phyloP scores from a whole-genome alignment of 139 green algal species.

The Closterium sp. region DNA sequence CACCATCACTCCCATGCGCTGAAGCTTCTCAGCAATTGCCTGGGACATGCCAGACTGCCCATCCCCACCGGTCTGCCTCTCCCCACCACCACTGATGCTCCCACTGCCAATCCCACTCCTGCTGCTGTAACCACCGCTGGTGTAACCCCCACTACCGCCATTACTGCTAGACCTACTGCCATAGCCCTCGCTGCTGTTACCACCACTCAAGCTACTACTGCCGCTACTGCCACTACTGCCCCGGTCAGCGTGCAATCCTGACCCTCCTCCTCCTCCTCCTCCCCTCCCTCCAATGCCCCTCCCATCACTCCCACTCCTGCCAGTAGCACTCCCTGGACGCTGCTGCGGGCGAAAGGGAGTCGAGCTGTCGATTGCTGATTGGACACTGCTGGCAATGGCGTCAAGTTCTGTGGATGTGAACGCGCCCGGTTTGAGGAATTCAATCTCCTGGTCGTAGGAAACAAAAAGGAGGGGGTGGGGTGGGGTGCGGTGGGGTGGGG shows the following conservation, averaged over 20 bases:
- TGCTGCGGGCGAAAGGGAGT: background rate
- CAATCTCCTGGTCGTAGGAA: background rate
- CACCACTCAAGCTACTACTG: background rate
- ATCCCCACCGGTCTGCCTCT: background rate
- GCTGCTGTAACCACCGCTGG: background rate
- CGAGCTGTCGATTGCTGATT: background rate
- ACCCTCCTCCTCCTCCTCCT: too few relatives aligned
- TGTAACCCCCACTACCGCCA: background rate
- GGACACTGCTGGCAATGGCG: background rate
- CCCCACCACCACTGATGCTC: background rate
- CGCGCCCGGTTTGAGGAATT: background rate
- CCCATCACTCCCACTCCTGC: background rate
- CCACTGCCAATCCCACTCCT: background rate
- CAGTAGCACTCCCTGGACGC: background rate
- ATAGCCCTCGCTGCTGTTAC: background rate
- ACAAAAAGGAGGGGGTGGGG: background rate
- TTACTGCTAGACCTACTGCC: too few relatives aligned
- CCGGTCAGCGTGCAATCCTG: too few relatives aligned
- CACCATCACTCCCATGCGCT: background rate
- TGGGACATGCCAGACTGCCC: background rate
- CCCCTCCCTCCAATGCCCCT: background rate
- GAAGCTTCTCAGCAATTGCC: background rate
- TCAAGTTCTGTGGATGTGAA: background rate
- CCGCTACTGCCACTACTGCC: too few relatives aligned
- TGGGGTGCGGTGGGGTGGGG: too few relatives aligned